These are phyloP conservation scores for Plasmodiophora brassicae DNA, from an alignment of 208 protist genomes.

Conservation along the genomic window DNA sequence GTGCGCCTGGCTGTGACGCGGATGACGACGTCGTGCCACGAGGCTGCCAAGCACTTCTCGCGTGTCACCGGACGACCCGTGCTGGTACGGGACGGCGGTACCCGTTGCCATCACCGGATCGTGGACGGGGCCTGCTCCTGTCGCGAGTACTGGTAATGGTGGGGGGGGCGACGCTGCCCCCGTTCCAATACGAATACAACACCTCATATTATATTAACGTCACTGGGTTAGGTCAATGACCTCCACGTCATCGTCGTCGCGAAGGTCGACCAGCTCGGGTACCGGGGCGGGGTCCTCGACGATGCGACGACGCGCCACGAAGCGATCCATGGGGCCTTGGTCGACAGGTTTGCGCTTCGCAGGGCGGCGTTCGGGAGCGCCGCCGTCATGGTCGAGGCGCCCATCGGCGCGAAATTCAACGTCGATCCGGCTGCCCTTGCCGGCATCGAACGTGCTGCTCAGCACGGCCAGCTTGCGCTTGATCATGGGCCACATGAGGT, in stretches of 20 bases:
- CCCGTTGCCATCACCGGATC: no score
- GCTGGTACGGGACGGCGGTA: no score
- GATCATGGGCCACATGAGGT: constrained; percentile 28
- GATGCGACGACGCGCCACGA: neutral
- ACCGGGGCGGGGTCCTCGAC: neutral
- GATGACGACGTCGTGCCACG: no score
- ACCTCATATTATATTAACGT: neutral
- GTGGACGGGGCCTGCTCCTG: no score
- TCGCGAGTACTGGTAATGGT: no score
- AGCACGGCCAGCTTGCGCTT: neutral
- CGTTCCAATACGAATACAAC: no score
- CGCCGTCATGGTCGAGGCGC: neutral
- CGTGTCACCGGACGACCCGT: no score
- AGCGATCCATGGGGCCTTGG: neutral
- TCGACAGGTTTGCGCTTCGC: neutral
- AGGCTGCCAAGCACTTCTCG: no score
- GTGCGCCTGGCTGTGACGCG: no score
- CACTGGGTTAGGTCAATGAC: neutral
- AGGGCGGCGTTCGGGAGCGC: neutral
- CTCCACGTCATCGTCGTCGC: neutral
- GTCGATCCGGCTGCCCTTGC: neutral
- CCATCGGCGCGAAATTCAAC: neutral
- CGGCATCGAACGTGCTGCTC: neutral
- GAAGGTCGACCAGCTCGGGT: neutral
- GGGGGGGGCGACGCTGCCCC: no score